These are phyloP conservation scores for Lippia alba DNA, from an alignment of 305 asterid genomes.

Conservation along the genomic window DNA sequence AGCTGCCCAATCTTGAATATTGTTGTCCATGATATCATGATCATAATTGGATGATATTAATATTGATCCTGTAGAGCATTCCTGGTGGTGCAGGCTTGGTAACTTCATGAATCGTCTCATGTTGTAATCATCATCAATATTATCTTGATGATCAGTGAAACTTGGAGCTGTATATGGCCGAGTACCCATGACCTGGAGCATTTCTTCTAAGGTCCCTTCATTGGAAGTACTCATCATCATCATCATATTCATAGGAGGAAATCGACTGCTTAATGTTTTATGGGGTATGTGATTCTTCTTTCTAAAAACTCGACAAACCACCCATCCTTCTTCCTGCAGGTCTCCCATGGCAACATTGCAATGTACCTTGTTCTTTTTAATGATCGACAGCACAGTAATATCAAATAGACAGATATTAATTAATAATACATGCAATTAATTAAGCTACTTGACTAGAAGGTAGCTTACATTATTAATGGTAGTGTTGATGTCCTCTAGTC, in stretches of 20 bases:
- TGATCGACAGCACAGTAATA: no score
- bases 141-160: constrained; percentile 19
- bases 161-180: constrained; percentile 36
- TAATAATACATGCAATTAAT: no score
- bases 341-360: constrained; percentile 31
- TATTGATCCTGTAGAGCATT: constrained; percentile 16
- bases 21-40: not conserved
- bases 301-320: constrained; percentile 69
- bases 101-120: constrained; percentile 45
- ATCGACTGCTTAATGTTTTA: constrained; percentile 27
- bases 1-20: constrained; percentile 52
- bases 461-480: constrained; percentile 34
- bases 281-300: constrained; percentile 48
- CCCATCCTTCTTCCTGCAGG: constrained; percentile 73
- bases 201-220: not conserved
- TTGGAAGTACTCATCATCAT: constrained; percentile 6
- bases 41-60: constrained; percentile 5
- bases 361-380: no score
- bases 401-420: no score
- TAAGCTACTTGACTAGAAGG: no score
- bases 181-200: not conserved
- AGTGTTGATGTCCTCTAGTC: constrained; percentile 41
- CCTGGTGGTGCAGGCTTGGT: constrained; percentile 42
- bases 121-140: constrained; percentile 16
- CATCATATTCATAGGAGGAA: not conserved